Evolutionary conservation across 768 basidiomycete species (phyloP), one percentile per base, ranked within the genome.

Genomic region (Russula ochroleuca): DNA sequence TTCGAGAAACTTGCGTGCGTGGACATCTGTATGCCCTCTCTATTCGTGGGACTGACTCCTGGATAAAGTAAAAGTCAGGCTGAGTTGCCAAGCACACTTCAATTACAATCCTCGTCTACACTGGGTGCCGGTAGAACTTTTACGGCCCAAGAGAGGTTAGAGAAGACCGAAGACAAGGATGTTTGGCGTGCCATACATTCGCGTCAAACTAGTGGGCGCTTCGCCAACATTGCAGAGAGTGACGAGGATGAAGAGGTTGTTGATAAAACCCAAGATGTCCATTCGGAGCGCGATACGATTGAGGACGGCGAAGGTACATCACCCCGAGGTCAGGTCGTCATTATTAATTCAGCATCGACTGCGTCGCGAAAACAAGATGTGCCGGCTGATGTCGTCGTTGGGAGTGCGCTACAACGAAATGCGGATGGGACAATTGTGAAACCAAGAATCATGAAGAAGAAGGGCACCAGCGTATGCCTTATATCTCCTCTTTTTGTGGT

Each of bases 1-100:
- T 85, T 96, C 59, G 84, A 91, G 67, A 93, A 90, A 73, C 78
- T 97, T 65, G 82, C 85, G 94, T 94, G 76, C 66, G 85, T 83
- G 38, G 43, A 19, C n/a, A 33, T 31, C 2, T 53, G 13, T 25
- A 60, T 31, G 33, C 37, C 17, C n/a, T n/a, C n/a, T 28, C 33
- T 28, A 28, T 61, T 56, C 2, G 8, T 28, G 14, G 45, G 53
- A 41, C 57, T 65, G 59, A 66, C 60, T 40, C 67, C 72, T 77
- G 75, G 65, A 11, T 56, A 23, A 60, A 58, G 51, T 66, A 83
- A 88, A 76, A 87, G 83, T 45, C 94, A 95, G 76, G 84, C 88
- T 2, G 78, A 86, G 40, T 75, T 89, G 48, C 77, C 81, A 7
- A 76, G 80, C 15, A 80, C 83, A 31, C 72, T 87, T 15, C 73